Evolutionary conservation across 306 rosid genomes (phyloP).

Genomic region (Malus asiatica): DNA sequence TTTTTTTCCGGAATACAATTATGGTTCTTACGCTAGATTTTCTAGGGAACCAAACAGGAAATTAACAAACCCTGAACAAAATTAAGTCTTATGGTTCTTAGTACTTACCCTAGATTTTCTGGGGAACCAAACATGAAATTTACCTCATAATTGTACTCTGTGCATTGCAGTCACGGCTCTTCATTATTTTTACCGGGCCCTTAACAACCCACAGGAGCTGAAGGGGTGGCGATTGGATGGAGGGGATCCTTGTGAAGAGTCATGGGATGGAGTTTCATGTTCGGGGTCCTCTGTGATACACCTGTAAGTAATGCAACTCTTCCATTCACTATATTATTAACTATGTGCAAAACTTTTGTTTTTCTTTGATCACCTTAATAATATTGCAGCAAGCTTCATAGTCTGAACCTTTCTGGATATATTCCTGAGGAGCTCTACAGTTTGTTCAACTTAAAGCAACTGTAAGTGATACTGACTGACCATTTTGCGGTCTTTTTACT

Average conservation of each 20-base stretch:
- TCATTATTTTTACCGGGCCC: conserved; percentile 47
- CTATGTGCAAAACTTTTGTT: not conserved
- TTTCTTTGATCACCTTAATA: not conserved
- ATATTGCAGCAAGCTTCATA: conserved; percentile 55
- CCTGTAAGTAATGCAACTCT: conserved; percentile 44
- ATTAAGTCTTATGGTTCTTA: too few relatives aligned
- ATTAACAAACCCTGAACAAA: too few relatives aligned
- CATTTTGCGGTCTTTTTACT: not conserved
- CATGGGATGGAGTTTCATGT: conserved; percentile 84
- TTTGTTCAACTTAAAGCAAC: conserved; percentile 56
- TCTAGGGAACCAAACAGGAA: not conserved
- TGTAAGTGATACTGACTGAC: conserved; percentile 38
- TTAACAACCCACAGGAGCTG: conserved; percentile 51
- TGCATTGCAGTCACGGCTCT: conserved; percentile 56
- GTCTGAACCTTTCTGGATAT: conserved; percentile 69
- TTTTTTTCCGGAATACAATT: not conserved
- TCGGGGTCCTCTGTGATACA: conserved; percentile 66
- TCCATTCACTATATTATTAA: not conserved
- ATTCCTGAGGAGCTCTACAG: conserved; percentile 54
- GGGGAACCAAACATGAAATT: not conserved
- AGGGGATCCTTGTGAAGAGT: conserved; percentile 77
- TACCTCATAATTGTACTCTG: not conserved
- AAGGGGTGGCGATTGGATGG: conserved; percentile 56
- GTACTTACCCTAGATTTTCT: conserved; percentile 4
- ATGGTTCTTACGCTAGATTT: not conserved